Evolutionary conservation across 1,284 basidiomycete species (phyloP).

Genomic region (Cystobasidium pallidum): DNA sequence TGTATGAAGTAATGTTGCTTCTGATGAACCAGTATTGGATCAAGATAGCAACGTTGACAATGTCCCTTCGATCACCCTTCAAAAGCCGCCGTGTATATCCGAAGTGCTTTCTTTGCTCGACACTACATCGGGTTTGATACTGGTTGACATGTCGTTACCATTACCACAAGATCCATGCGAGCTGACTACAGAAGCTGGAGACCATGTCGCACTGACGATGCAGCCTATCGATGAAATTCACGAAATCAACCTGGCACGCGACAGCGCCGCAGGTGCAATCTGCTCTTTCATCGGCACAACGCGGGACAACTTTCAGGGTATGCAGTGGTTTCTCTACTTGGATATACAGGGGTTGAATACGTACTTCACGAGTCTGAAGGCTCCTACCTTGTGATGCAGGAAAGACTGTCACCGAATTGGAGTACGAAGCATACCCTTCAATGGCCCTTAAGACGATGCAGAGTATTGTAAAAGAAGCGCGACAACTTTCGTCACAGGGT

Average conservation of each 20-base stretch:
- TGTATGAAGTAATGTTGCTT: neutral
- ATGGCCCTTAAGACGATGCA: conserved; percentile 78
- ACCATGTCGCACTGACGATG: conserved; percentile 66
- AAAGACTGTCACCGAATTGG: conserved; percentile 70
- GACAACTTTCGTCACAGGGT: conserved; percentile 54
- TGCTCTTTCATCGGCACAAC: conserved; percentile 75
- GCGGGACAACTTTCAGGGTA: conserved; percentile 66
- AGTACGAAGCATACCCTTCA: conserved; percentile 77
- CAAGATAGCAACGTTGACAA: neutral
- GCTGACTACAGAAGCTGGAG: conserved; percentile 57
- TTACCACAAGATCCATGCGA: conserved; percentile 22
- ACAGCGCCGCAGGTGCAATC: conserved; percentile 70
- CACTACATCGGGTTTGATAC: neutral
- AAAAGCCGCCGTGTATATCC: neutral
- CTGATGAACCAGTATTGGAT: neutral
- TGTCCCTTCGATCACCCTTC: neutral
- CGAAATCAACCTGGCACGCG: conserved; percentile 66
- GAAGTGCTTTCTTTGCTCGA: neutral
- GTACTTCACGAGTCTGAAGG: too few relatives aligned
- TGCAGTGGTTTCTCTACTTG: neutral
- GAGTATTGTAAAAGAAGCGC: conserved; percentile 64
- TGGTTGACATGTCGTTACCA: neutral
- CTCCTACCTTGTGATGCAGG: too few relatives aligned
- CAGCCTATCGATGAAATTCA: conserved; percentile 62
- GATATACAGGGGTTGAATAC: too few relatives aligned